Evolutionary conservation across 2,329 filamentous ascomycete species (phyloP).

Genomic region (Pezizomycotina sp.): DNA sequence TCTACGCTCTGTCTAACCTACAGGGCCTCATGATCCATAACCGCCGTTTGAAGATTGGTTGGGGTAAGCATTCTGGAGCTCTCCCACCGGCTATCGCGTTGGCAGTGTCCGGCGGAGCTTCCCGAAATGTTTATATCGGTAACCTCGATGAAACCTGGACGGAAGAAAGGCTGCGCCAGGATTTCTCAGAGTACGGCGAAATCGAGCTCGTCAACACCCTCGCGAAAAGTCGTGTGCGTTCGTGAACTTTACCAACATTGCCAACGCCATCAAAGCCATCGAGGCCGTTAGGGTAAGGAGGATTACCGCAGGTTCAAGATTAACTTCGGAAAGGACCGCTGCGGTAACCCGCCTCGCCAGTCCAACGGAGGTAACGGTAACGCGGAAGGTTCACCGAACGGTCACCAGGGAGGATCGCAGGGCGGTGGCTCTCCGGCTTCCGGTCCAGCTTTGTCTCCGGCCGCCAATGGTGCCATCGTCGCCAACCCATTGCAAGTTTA

Average conservation of each 20-base stretch:
- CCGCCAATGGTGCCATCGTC: conserved; percentile 23
- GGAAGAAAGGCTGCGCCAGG: conserved; percentile 84
- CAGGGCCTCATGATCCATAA: conserved; percentile 99
- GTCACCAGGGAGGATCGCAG: conserved; percentile 21
- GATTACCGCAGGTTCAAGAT: conserved; percentile 99
- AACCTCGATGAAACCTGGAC: conserved; percentile 96
- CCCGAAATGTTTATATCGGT: conserved; percentile 95
- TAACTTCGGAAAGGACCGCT: conserved; percentile 97
- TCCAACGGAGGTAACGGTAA: conserved; percentile 26
- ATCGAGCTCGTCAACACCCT: conserved; percentile 95
- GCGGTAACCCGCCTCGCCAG: conserved; percentile 88
- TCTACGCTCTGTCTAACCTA: conserved; percentile 92
- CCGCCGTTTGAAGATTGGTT: conserved; percentile 90
- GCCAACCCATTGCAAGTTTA: conserved; percentile 25
- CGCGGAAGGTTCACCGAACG: conserved; percentile 22
- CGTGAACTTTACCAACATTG: conserved; percentile 99
- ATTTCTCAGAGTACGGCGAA: conserved; percentile 94
- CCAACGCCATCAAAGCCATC: conserved; percentile 98
- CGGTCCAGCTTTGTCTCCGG: conserved; percentile 15
- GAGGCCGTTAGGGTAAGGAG: conserved; percentile 88
- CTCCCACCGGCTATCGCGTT: conserved; percentile 89
- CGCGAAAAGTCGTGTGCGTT: conserved; percentile 99
- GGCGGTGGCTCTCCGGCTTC: conserved; percentile 14
- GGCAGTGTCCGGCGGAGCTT: conserved; percentile 88
- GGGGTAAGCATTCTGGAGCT: conserved; percentile 97